Evolutionary conservation across 2,329 filamentous ascomycete genomes (phyloP), one percentile per base, ranked within the genome.

Genomic region (Alternaria consortialis): DNA sequence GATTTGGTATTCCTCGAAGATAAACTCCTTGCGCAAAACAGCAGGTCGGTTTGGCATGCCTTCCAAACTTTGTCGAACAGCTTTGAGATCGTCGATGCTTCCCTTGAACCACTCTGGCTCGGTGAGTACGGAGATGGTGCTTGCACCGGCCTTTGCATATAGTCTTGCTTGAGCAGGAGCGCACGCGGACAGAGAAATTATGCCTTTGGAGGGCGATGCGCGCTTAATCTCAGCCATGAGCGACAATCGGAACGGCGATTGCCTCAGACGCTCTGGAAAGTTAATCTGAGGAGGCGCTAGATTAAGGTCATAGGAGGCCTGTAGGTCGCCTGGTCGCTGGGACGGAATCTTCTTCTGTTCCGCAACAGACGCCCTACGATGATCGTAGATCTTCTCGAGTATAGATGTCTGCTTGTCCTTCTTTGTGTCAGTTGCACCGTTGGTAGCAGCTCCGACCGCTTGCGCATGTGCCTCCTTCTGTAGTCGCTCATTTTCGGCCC

Each of bases 81-180:
- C 88, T 62, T 91, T 88, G 55, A 99, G 82, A 76, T 99, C 95
- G 60, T 99, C 94, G 62, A 99, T 94, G 79, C 91, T 97, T 48
- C 95, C 95, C 81, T 97, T 98, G 84, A 99, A 99, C 95, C 95
- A 99, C 75, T 98, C 91, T 0, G 96, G 95, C 80, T 99, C 95
- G 0, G 95, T 99, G 47, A 99, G 86, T n/a, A 99, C 95, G 1
- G 95, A 98, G 68, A 99, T 99, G 39, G 97, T 93, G 76, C 94
- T 98, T 48, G 95, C 95, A 13, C 95, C 96, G 7, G 95, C 94
- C 53, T 95, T 86, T 9, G 96, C 95, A 78, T 99, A 99, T 68
- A 91, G 93, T 65, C 90, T 89, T 42, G 96, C 95, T 79, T 99
- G 95, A 5, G 90, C 88, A 25, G 95, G 93, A 9, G 95, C 95